Evolutionary conservation across 352 stramenopile species (phyloP).

Genomic region (Phytophthora foliorum): DNA sequence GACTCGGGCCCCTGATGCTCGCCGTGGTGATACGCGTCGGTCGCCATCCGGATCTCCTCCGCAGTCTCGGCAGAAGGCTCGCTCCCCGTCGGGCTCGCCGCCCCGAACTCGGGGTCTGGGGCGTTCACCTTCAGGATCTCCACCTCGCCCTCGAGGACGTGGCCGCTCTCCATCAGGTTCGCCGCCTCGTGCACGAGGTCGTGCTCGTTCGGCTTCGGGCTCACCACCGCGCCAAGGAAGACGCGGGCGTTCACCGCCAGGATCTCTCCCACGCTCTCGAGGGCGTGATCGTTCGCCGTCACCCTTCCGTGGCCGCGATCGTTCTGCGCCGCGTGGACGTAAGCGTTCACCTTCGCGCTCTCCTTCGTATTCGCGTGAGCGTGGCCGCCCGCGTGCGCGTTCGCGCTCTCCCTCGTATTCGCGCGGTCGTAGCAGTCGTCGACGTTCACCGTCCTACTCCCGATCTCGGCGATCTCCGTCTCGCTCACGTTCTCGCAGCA

Average conservation of each 20-base stretch:
- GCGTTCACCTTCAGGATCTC: constrained; percentile 38
- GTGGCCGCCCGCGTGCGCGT: constrained; percentile 30
- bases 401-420: constrained; percentile 44
- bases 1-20: constrained; percentile 15
- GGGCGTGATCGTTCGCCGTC: constrained; percentile 33
- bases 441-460: constrained; percentile 45
- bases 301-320: constrained; percentile 29
- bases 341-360: constrained; percentile 36
- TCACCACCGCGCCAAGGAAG: constrained; percentile 31
- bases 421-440: constrained; percentile 31
- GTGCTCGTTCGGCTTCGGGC: constrained; percentile 21
- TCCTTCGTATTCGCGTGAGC: constrained; percentile 30
- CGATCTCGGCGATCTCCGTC: constrained; percentile 46
- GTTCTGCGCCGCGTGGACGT: constrained; percentile 29
- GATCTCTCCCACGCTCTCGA: constrained; percentile 35
- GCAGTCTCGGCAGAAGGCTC: constrained; percentile 12
- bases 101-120: constrained; percentile 26
- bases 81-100: constrained; percentile 22
- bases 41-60: constrained; percentile 22
- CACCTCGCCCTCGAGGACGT: constrained; percentile 19
- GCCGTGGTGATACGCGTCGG: constrained; percentile 16
- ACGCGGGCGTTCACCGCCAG: constrained; percentile 41
- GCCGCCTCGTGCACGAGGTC: constrained; percentile 28
- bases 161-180: constrained; percentile 39
- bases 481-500: constrained; percentile 52